Evolutionary conservation across 2,329 filamentous ascomycete species (phyloP).

Genomic region (Dothiorella sarmentorum): DNA sequence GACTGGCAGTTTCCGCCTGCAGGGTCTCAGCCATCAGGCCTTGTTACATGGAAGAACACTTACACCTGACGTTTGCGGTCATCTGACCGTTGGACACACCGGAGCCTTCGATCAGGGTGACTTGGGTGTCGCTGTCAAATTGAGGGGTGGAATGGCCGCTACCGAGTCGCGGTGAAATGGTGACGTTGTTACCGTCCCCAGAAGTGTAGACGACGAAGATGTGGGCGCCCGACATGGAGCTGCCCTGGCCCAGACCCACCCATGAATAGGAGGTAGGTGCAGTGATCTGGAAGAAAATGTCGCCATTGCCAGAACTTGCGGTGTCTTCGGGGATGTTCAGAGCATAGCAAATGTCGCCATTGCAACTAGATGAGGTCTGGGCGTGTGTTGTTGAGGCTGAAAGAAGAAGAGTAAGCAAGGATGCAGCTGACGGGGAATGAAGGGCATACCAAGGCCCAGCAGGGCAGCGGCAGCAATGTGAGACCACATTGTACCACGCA

Average conservation of each 20-base stretch:
- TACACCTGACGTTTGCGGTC: conserved; percentile 56
- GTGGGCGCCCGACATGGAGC: conserved; percentile 52
- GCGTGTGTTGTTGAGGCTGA: conserved; percentile 12
- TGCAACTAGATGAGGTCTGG: conserved; percentile 11
- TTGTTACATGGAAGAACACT: conserved; percentile 18
- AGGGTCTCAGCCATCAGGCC: not conserved
- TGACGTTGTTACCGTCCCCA: conserved; percentile 52
- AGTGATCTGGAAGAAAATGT: conserved; percentile 57
- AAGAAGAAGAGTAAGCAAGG: not conserved
- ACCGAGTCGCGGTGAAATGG: conserved; percentile 52
- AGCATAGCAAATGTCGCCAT: conserved; percentile 42
- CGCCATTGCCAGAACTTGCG: conserved; percentile 48
- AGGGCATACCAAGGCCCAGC: conserved; percentile 10
- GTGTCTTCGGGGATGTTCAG: conserved; percentile 55
- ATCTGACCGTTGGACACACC: conserved; percentile 52
- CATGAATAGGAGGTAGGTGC: conserved; percentile 53
- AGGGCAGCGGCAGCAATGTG: conserved; percentile 14
- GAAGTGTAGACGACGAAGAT: conserved; percentile 60
- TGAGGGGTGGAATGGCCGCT: conserved; percentile 44
- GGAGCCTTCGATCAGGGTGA: conserved; percentile 52
- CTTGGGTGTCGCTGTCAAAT: conserved; percentile 41
- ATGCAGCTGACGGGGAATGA: not conserved
- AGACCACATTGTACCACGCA: conserved; percentile 9
- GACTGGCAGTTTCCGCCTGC: conserved; percentile 50
- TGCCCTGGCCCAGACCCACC: conserved; percentile 56